These are phyloP conservation scores for Aspergillus sp. DNA, from an alignment of 2,329 filamentous ascomycete genomes.

Conservation along the genomic window DNA sequence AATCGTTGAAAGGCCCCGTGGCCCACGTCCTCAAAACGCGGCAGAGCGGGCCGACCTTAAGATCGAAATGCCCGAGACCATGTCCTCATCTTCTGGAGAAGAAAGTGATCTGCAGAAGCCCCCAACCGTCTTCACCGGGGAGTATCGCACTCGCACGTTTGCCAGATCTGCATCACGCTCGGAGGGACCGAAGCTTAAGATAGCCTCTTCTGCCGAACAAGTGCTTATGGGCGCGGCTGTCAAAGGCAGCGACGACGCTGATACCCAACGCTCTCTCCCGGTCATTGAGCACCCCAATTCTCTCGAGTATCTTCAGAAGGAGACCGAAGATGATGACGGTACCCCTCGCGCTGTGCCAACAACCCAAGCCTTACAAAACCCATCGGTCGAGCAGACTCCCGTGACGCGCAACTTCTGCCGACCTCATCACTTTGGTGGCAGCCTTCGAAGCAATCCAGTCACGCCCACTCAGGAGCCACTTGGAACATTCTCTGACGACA, in stretches of 20 bases:
- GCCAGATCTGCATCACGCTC: conserved; percentile 6
- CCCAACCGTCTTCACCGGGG: conserved; percentile 22
- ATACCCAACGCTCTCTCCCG: conserved; percentile 2
- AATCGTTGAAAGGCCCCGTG: conserved; percentile 10
- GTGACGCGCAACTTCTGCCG: conserved; percentile 11
- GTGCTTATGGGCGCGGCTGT: conserved; percentile 25
- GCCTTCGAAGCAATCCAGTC: neutral
- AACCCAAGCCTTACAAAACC: neutral
- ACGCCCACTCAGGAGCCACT: conserved; percentile 7
- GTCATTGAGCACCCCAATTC: conserved; percentile 1
- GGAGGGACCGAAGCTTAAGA: conserved; percentile 25
- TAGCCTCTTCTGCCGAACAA: conserved; percentile 27
- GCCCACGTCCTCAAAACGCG: conserved; percentile 5
- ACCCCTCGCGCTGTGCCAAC: neutral
- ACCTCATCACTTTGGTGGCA: conserved; percentile 3
- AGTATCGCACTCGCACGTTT: conserved; percentile 18
- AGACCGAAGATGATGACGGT: neutral
- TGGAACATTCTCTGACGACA: neutral
- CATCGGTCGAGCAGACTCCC: neutral
- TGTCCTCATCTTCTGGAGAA: conserved; percentile 14
- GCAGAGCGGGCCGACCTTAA: neutral
- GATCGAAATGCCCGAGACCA: neutral
- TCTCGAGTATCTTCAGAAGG: neutral
- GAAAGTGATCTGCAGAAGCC: conserved; percentile 31
- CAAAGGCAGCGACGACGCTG: neutral